Percentiles rank a stretch among this genome's conserved stretches.
phyloP scores from a whole-genome alignment of 2,329 filamentous ascomycete species.

The Fusarium pseudocircinatum region DNA sequence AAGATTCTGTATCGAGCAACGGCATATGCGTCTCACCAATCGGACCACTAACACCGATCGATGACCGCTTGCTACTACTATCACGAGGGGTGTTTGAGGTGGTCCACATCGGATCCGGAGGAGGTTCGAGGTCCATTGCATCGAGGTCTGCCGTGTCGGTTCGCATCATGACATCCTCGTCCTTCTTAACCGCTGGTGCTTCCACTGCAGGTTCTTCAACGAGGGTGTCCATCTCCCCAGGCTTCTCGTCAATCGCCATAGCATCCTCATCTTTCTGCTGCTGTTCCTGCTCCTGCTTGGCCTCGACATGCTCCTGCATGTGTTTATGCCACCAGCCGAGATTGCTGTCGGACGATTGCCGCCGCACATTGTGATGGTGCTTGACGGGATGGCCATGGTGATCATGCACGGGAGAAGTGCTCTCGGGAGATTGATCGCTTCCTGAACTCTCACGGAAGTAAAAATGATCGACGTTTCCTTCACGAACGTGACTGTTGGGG shows the following conservation, averaged over 20 bases:
- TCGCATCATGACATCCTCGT: slow-evolving; percentile 44
- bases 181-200: slow-evolving; percentile 17
- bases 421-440: slow-evolving; percentile 59
- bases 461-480: slow-evolving; percentile 78
- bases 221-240: slow-evolving; percentile 35
- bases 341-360: slow-evolving; percentile 70
- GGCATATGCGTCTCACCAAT: slow-evolving; percentile 43
- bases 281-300: slow-evolving; percentile 63
- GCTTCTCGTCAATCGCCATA: slow-evolving; percentile 44
- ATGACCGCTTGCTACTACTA: slow-evolving; percentile 41
- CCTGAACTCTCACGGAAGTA: slow-evolving; percentile 72
- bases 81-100: slow-evolving; percentile 46
- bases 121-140: slow-evolving; percentile 53
- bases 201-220: slow-evolving; percentile 34
- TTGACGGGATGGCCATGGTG: slow-evolving; percentile 40
- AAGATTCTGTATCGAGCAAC: slow-evolving; percentile 36
- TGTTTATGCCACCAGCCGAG: slow-evolving; percentile 80
- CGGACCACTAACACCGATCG: slow-evolving; percentile 39
- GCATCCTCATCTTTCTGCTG: slow-evolving; percentile 46
- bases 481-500: slow-evolving; percentile 74
- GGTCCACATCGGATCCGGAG: slow-evolving; percentile 55
- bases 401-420: slow-evolving; percentile 47
- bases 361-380: slow-evolving; percentile 49
- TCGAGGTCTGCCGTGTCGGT: slow-evolving; percentile 55
- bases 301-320: slow-evolving; percentile 80